phyloP scores from a whole-genome alignment of 495 filamentous ascomycete genomes.

The Poronia punctata region DNA sequence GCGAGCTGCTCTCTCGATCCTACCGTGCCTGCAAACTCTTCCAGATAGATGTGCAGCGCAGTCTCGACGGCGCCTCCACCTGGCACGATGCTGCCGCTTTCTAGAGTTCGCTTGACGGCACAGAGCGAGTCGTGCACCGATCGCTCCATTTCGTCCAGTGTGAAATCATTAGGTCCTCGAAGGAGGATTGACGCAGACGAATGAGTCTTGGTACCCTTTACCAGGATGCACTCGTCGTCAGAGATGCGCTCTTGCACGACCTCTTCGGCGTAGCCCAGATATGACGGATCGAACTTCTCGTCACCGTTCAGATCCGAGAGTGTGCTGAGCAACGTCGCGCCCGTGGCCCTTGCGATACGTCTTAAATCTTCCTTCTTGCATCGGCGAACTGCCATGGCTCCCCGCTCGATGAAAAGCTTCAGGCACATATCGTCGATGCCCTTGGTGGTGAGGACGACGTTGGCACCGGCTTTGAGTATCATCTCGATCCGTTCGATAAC shows the following conservation, averaged over 20 bases:
- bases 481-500: slow-evolving; percentile 92
- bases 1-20: slow-evolving; percentile 96
- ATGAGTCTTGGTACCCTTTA: slow-evolving; percentile 92
- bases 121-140: slow-evolving; percentile 95
- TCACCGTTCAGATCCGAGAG: slow-evolving; percentile 96
- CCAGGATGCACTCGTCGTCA: slow-evolving; percentile 95
- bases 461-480: slow-evolving; percentile 96
- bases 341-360: slow-evolving; percentile 92
- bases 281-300: slow-evolving; percentile 87
- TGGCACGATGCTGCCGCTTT: slow-evolving; percentile 94
- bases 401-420: slow-evolving; percentile 90
- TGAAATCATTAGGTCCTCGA: slow-evolving; percentile 91
- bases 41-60: slow-evolving; percentile 97
- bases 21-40: slow-evolving; percentile 98
- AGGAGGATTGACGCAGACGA: slow-evolving; percentile 95
- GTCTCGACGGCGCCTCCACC: slow-evolving; percentile 97
- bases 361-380: slow-evolving; percentile 99
- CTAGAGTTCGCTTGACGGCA: slow-evolving; percentile 92
- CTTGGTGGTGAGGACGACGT: slow-evolving; percentile 94
- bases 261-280: slow-evolving; percentile 86
- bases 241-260: slow-evolving; percentile 96
- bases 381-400: slow-evolving; percentile 90
- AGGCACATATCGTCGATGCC: slow-evolving; percentile 94
- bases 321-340: slow-evolving; percentile 84
- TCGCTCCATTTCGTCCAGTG: slow-evolving; percentile 98